Percentiles rank a stretch among this genome's conserved stretches.
Conservation (phyloP, 441 rosid genomes). For the Gossypium lobatum region DNA sequence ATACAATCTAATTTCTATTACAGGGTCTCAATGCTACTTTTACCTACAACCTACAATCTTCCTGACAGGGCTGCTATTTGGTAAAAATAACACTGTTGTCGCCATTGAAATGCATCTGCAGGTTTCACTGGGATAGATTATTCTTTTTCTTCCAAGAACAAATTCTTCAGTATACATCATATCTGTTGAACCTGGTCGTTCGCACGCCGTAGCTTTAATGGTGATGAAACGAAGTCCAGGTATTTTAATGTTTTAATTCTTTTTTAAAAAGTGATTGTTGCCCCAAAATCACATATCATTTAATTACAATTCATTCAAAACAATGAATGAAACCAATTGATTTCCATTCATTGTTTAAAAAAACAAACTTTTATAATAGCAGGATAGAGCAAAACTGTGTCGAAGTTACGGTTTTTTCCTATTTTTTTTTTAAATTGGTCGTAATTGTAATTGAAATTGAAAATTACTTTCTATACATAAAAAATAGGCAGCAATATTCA, state of each 20-base stretch:
- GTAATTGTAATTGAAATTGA: neutral
- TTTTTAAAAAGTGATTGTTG: neutral
- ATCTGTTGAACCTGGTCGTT: neutral
- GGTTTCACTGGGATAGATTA: constrained; percentile 21
- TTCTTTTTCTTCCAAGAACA: constrained; percentile 4
- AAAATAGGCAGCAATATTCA: neutral
- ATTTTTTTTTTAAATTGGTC: neutral
- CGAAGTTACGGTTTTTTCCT: no score
- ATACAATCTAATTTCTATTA: no score
- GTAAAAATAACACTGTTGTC: neutral
- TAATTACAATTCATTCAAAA: neutral
- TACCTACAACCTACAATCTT: neutral
- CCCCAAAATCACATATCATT: neutral
- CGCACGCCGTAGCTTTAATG: neutral
- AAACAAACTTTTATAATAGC: neutral
- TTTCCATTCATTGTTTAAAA: neutral
- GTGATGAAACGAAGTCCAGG: neutral
- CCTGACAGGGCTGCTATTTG: neutral
- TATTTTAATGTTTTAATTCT: neutral
- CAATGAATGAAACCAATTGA: neutral
- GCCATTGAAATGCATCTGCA: constrained; percentile 19
- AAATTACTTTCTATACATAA: neutral
- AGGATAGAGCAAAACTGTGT: neutral
- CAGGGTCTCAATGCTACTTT: no score
- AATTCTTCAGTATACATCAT: neutral